These are phyloP conservation scores for Furcasterigmium sp. DNA, from an alignment of 2,329 filamentous ascomycete genomes.

Conservation along the genomic window DNA sequence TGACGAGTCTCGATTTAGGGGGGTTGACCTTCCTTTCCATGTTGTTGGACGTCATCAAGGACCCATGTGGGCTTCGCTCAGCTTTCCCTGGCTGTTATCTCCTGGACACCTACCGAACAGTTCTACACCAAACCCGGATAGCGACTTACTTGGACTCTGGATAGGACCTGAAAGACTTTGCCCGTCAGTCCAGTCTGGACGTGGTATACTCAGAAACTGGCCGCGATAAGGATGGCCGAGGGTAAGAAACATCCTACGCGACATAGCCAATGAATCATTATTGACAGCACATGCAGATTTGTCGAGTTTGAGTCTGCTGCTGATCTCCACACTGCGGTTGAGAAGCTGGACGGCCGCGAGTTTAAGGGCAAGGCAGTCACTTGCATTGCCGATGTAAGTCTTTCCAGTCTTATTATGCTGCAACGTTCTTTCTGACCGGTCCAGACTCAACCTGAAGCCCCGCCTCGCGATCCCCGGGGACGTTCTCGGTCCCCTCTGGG, in stretches of 20 bases:
- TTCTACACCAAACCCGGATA: slow-evolving; percentile 38
- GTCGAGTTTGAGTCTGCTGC: slow-evolving; percentile 94
- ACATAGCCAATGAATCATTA: too few species aligned
- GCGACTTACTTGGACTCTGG: slow-evolving; percentile 77
- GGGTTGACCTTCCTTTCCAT: slow-evolving; percentile 21
- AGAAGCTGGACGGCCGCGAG: slow-evolving; percentile 88
- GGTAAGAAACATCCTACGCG: slow-evolving; percentile 51
- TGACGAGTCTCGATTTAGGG: too few species aligned
- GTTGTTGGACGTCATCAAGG: slow-evolving; percentile 9
- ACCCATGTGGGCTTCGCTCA: background rate
- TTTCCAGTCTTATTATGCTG: slow-evolving; percentile 15
- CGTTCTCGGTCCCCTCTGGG: slow-evolving; percentile 84
- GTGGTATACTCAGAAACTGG: slow-evolving; percentile 97
- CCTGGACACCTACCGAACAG: too few species aligned
- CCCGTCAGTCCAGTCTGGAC: slow-evolving; percentile 91
- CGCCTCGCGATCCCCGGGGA: slow-evolving; percentile 56
- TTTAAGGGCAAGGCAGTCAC: slow-evolving; percentile 87
- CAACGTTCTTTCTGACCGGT: background rate
- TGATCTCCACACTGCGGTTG: slow-evolving; percentile 85
- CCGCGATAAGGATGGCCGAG: slow-evolving; percentile 86
- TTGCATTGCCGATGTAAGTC: slow-evolving; percentile 80
- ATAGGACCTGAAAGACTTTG: slow-evolving; percentile 99
- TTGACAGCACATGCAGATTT: slow-evolving; percentile 54
- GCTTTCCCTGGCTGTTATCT: too few species aligned
- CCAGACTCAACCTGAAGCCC: slow-evolving; percentile 75